These are phyloP conservation scores for Trichoderma breve DNA, from an alignment of 2,329 filamentous ascomycete genomes.

Conservation along the genomic window DNA sequence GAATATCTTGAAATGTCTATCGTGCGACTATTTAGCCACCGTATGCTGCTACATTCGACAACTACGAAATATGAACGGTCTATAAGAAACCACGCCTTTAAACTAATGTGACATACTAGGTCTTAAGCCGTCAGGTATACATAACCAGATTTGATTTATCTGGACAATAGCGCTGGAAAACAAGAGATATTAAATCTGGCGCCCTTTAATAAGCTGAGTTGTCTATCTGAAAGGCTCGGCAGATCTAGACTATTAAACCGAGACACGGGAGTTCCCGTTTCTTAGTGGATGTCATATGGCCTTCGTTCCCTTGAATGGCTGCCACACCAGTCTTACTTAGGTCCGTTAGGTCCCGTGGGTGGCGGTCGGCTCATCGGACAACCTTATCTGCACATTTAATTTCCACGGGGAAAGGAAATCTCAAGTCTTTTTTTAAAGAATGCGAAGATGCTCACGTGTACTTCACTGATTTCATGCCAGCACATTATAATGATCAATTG, in stretches of 20 bases:
- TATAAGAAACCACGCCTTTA: not conserved
- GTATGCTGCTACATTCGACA: not conserved
- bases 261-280: not conserved
- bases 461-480: not conserved
- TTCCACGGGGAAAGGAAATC: not conserved
- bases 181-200: not conserved
- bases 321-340: not conserved
- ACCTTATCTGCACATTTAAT: not conserved
- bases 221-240: not conserved
- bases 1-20: not conserved
- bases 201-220: not conserved
- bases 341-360: not conserved
- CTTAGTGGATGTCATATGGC: not conserved
- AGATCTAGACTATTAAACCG: not conserved
- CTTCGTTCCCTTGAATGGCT: not conserved
- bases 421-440: not conserved
- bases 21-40: not conserved
- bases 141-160: not conserved
- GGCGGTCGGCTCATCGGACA: not conserved
- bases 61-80: not conserved
- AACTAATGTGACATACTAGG: not conserved
- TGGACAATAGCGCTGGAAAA: not conserved
- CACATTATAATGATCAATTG: not conserved
- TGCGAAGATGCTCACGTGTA: not conserved
- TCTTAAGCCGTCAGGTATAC: not conserved